These are phyloP conservation scores for Aspergillus sp. DNA, from an alignment of 2,329 filamentous ascomycete species.

Conservation along the genomic window DNA sequence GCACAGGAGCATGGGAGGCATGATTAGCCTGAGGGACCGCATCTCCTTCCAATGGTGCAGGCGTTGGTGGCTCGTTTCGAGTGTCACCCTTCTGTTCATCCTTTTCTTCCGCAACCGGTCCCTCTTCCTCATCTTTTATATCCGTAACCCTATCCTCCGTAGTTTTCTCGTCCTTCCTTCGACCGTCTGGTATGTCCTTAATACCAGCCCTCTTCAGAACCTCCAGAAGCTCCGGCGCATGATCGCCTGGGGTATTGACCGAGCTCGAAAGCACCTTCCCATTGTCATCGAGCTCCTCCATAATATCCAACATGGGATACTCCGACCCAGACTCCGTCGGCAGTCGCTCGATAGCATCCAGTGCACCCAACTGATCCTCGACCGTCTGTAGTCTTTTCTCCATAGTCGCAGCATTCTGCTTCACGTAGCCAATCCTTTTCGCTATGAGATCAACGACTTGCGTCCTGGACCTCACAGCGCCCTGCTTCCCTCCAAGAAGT, in stretches of 20 bases:
- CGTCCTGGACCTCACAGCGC: slow-evolving; percentile 42
- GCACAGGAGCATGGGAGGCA: neutral
- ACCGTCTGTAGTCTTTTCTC: slow-evolving; percentile 61
- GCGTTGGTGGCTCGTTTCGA: neutral
- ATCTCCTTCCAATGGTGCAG: slow-evolving; percentile 4
- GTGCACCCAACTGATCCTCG: slow-evolving; percentile 57
- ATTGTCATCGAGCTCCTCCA: slow-evolving; percentile 84
- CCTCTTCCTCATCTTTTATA: slow-evolving; percentile 3
- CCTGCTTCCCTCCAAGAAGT: slow-evolving; percentile 39
- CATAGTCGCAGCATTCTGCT: slow-evolving; percentile 65
- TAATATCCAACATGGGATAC: slow-evolving; percentile 77
- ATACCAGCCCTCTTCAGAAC: slow-evolving; percentile 69
- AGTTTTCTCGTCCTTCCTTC: slow-evolving; percentile 2
- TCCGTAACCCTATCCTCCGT: neutral
- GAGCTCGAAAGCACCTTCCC: slow-evolving; percentile 68
- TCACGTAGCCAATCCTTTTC: slow-evolving; percentile 80
- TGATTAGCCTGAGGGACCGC: slow-evolving; percentile 3
- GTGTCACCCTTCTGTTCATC: neutral
- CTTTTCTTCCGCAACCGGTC: neutral
- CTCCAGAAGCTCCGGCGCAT: slow-evolving; percentile 59
- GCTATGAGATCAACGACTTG: slow-evolving; percentile 61
- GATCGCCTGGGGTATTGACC: slow-evolving; percentile 57
- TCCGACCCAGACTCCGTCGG: slow-evolving; percentile 54
- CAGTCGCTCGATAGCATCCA: slow-evolving; percentile 51
- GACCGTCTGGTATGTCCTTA: slow-evolving; percentile 35